Conservation (phyloP, 345 rosid species). For the Arabis alpina region DNA sequence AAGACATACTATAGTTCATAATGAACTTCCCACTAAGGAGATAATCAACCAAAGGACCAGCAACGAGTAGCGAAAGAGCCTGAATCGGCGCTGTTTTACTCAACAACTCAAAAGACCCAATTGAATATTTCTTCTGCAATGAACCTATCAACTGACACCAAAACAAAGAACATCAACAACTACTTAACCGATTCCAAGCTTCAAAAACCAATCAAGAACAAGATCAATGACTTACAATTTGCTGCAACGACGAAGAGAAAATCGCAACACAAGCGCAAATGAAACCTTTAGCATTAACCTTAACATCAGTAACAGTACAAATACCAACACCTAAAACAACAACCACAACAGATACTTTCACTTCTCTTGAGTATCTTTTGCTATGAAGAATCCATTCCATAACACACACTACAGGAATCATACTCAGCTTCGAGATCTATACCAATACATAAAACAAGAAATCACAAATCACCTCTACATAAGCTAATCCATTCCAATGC, state of each 20-base stretch:
- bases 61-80: conserved; percentile 74
- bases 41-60: conserved; percentile 85
- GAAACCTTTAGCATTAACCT: conserved; percentile 87
- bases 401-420: conserved; percentile 95
- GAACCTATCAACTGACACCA: conserved; percentile 81
- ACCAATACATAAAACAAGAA: background rate
- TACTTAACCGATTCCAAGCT: background rate
- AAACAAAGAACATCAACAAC: background rate
- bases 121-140: conserved; percentile 81
- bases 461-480: background rate
- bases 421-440: conserved; percentile 92
- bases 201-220: background rate
- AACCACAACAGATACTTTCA: conserved; percentile 72
- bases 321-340: conserved; percentile 92
- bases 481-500: too few relatives aligned
- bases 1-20: conserved; percentile 63
- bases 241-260: conserved; percentile 84
- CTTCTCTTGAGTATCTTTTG: conserved; percentile 75
- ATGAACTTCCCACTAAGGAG: conserved; percentile 71
- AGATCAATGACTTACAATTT: conserved; percentile 69
- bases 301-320: conserved; percentile 93
- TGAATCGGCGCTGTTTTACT: conserved; percentile 95
- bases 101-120: conserved; percentile 87
- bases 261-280: conserved; percentile 77
- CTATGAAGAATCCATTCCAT: conserved; percentile 93